Conservation (phyloP, 306 rosid species). For the Macrotyloma uniflorum region DNA sequence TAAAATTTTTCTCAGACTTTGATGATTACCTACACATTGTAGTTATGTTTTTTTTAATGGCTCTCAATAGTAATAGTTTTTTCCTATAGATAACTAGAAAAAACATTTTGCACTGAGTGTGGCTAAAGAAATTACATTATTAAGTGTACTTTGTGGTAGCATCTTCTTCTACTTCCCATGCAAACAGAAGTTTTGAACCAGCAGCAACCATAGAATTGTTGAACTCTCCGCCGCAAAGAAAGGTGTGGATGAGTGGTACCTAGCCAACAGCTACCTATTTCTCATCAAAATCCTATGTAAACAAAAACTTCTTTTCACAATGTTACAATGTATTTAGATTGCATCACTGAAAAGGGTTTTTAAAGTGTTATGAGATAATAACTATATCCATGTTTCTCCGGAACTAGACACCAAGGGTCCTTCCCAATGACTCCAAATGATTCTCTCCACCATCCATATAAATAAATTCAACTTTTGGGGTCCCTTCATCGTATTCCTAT, state of each 20-base stretch:
- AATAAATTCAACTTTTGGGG: too few species aligned
- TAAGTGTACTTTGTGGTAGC: too few species aligned
- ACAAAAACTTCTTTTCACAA: conserved; percentile 4
- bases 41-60: too few species aligned
- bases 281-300: conserved; percentile 15
- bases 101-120: too few species aligned
- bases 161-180: too few species aligned
- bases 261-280: background rate
- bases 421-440: conserved; percentile 60
- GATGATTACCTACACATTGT: background rate
- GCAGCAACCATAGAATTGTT: background rate
- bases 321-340: background rate
- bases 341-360: conserved; percentile 11
- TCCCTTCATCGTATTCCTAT: too few species aligned
- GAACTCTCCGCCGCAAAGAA: conserved; percentile 43
- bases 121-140: too few species aligned
- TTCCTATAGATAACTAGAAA: too few species aligned
- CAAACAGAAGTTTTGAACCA: background rate
- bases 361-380: conserved; percentile 28
- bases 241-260: background rate
- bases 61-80: too few species aligned
- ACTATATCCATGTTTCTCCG: conserved; percentile 52
- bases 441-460: conserved; percentile 55
- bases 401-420: conserved; percentile 66
- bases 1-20: background rate